Base-by-base conservation (phyloP, 2,329 filamentous ascomycete genomes). In the Trichoderma sp. region DNA sequence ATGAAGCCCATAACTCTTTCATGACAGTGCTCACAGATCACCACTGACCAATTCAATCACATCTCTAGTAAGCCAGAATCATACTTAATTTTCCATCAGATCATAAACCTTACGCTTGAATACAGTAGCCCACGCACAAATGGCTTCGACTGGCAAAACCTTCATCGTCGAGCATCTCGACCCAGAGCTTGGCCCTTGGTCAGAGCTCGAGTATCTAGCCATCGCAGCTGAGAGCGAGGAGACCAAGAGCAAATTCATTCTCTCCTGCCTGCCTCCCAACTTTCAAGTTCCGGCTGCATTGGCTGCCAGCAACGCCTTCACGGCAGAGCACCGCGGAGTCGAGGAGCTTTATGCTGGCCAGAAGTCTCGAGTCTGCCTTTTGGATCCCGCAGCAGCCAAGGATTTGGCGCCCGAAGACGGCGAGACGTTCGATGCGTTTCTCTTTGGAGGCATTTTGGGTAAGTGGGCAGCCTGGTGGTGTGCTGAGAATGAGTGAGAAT, bases 131-230 rank as follows among this genome's bases (percentile, higher is more conserved):
- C 18, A n/a, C 56, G 30, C 39, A 24, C 6, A 72, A 63, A 86
- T 86, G 83, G 77, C 82, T 24, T 73, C 79, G 56, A 75, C 74
- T 21, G 80, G 81, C 75, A 93, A 94, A 82, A 95, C 90, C 57
- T 98, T 96, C 83, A 93, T 98, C 78, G 95, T 98, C 77, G 95
- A 98, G 85, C 95, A 99, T 83, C 90, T 99, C 75, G 96, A 99
- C 84, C 91, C 93, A 53, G 96, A 99, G 82, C 88, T 99, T 34
- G 96, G 97, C 39, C 89, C 90, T 53, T 99, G 96, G 96, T 98
- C 96, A 28, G 90, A 93, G 74, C 89, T 98, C 68, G 96, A 99
- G 84, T 99, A 99, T 84, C 85, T 90, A 70, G 89, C 92, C 78
- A 98, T 99, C 80, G 94, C 94, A 66, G 85, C 88, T 73, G 96